These are phyloP conservation scores for Colletotrichum endophyticum DNA, from an alignment of 2,329 filamentous ascomycete species.

Conservation along the genomic window DNA sequence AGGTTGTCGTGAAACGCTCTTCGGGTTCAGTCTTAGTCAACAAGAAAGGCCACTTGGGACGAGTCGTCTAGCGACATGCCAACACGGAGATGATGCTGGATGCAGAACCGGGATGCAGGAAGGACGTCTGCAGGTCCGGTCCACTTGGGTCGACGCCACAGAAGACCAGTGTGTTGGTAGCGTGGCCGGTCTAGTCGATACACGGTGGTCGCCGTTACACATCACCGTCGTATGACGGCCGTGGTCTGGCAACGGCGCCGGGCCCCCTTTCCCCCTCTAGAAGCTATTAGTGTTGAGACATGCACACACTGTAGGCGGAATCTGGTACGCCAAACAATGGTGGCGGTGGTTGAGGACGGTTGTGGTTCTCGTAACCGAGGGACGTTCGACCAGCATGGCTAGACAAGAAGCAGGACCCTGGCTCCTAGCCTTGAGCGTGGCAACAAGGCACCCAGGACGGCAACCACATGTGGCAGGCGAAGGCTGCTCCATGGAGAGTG, in stretches of 20 bases:
- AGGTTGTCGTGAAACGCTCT: constrained; percentile 16
- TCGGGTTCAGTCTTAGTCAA: constrained; percentile 4
- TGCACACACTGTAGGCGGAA: neutral
- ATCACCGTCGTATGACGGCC: neutral
- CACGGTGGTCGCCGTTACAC: neutral
- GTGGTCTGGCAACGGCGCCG: neutral
- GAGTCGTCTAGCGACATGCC: constrained; percentile 11
- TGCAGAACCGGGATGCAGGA: neutral
- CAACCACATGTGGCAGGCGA: neutral
- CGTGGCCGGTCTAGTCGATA: neutral
- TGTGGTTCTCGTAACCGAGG: neutral
- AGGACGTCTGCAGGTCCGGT: neutral
- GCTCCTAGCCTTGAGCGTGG: neutral
- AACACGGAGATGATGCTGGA: constrained; percentile 18
- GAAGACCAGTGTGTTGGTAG: constrained; percentile 6
- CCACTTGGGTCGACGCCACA: constrained; percentile 16
- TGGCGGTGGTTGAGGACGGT: neutral
- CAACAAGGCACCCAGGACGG: neutral
- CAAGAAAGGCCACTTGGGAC: constrained; percentile 1
- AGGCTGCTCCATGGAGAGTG: neutral
- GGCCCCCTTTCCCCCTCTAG: neutral
- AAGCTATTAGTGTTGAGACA: neutral
- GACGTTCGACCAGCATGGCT: neutral
- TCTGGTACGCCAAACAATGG: neutral
- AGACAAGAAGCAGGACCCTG: neutral